Base-by-base conservation (phyloP, 2,329 filamentous ascomycete genomes). In the Penicillium expansum region DNA sequence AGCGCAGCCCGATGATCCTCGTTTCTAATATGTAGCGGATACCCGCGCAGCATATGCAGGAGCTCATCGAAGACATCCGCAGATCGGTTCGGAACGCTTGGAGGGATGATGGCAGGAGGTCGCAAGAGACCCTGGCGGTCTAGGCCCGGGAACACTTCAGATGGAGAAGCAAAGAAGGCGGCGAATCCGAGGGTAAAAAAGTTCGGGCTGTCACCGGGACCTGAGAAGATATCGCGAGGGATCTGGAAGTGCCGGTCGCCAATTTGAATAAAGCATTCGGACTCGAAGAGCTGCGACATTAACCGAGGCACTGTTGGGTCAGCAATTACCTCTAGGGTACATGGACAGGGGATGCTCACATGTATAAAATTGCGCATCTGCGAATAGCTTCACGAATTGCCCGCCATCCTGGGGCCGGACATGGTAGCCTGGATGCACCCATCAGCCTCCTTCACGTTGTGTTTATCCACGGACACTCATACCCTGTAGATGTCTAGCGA, bases 341-440 rank as follows among this genome's bases (percentile, higher is more conserved):
- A 1, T 45, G 9, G 33, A 8, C 4, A 14, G 22, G 24, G n/a
- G 16, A 18, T 16, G 74, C 85, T 70, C 79, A 92, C 89, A 77
- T 69, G 85, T 91, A 75, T 97, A 97, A 76, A 97, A 97, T 70
- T 97, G 93, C 1, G 93, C 91, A 74, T 97, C 93, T 20, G 92
- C 91, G 74, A 96, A 97, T 30, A 97, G 80, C 56, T 90, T 91
- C 66, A 97, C 92, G 74, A 93, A 97, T 74, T 97, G 91, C 52
- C 86, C 84, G 49, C 89, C 90, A 76, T 96, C 89, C 60, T 85
- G 84, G 3, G 93, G 92, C 55, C 83, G 82, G 58, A 97, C 83
- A 76, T 96, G 89, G 73, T 97, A 97, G 44, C 93, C 83, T 82
- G 27, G 24, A 41, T 41, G 47, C 18, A 27, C 11, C 27, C 14